Base-by-base conservation (phyloP, 2,329 filamentous ascomycete genomes). In the Trichoderma sp. region DNA sequence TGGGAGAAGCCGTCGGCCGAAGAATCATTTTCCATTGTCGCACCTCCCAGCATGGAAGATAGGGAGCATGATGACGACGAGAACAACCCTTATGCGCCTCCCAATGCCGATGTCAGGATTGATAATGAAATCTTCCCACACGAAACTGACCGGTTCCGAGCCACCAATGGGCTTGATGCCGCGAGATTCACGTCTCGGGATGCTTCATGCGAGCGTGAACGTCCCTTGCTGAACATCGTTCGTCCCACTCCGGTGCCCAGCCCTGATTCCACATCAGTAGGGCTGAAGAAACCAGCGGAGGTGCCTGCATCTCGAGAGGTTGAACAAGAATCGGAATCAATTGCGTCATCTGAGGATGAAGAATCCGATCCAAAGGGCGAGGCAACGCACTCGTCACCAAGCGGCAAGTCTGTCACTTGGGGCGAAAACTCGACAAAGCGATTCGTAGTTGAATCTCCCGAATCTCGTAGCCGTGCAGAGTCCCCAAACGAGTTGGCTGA, bases 371-470 rank as follows among this genome's bases (percentile, higher is more conserved):
- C 86, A 27, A 84, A 82, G 62, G 85, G 85, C 12, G 87, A 89
- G 69, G 80, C 85, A 45, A 80, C 87, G 12, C 82, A 85, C 12
- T 74, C 78, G 2, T 75, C n/a, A 29, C 85, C 86, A 38, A 84
- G 84, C 7, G 86, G 89, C 7, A 92, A 92, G 78, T 87, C 84
- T 59, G 91, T 93, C 5, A 91, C 87, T 14, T 93, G 91, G 91
- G 91, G 90, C 12, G 86, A 91, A 76, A 91, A 92, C 77, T 87
- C 91, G 80, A 92, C 89, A 4, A 90, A 92, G 80, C 89, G 90
- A 76, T 93, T 91, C 76, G 89, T 92, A 66, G 86, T 89, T 12
- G 89, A 90, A 75, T 92, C 88, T 69, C 89, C 91, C 7, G 89
- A 89, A 62, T 79, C 79, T n/a, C 83, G 80, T 77, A 83, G 79